Evolutionary conservation across 805 yeast species (phyloP).

Genomic region (Candida boleticola): DNA sequence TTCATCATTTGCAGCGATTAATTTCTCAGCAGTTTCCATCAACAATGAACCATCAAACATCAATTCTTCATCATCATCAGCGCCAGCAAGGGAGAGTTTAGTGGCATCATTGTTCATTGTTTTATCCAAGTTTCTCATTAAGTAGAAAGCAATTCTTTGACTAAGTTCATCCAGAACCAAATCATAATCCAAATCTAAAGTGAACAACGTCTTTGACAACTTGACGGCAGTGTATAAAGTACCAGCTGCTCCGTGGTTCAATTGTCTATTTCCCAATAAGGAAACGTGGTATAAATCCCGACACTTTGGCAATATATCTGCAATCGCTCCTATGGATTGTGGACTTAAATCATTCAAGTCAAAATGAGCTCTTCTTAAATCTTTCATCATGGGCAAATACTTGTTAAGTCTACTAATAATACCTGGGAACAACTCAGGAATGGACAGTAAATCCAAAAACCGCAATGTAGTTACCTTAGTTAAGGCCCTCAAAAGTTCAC

Average conservation of each 20-base stretch:
- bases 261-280: conserved; percentile 48
- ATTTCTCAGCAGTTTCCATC: conserved; percentile 69
- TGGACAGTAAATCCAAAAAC: conserved; percentile 53
- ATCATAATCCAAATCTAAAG: conserved; percentile 54
- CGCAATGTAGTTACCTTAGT: conserved; percentile 39
- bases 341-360: conserved; percentile 51
- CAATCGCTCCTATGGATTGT: conserved; percentile 47
- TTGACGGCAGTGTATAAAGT: conserved; percentile 52
- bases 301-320: conserved; percentile 47
- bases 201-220: conserved; percentile 43
- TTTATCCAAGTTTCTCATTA: conserved; percentile 56
- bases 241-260: conserved; percentile 44
- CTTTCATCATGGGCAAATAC: conserved; percentile 44
- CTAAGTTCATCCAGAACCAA: conserved; percentile 49
- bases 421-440: conserved; percentile 52
- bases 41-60: conserved; percentile 74
- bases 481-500: conserved; percentile 35
- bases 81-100: conserved; percentile 6
- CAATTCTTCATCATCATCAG: conserved; percentile 47
- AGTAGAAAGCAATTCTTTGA: conserved; percentile 53
- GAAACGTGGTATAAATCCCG: conserved; percentile 53
- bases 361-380: conserved; percentile 51
- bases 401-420: conserved; percentile 44
- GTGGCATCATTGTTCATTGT: conserved; percentile 28
- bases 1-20: conserved; percentile 45